Base-by-base conservation (phyloP, 768 basidiomycete genomes). In the Multifurca ochricompacta region DNA sequence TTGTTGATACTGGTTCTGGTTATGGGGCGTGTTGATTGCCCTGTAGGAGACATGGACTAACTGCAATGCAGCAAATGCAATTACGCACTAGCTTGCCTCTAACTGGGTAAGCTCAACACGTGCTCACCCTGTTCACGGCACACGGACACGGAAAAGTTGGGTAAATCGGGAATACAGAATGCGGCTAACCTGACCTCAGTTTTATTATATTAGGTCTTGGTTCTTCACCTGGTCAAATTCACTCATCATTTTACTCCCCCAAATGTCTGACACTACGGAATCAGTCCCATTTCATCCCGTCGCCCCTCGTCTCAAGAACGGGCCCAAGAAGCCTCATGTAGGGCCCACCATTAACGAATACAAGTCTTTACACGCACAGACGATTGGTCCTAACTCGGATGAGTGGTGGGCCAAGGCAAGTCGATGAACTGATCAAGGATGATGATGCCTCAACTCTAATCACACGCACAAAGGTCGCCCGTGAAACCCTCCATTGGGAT, bases 351-450 rank as follows among this genome's bases (percentile, higher is more conserved):
- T 85, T 62, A 69, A 83, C n/a, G 84, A 84, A 13, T 95, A 95
- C 71, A 73, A 70, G 56, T 66, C 68, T 6, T 77, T 77, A 21
- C 91, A 94, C 69, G 70, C 73, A 5, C 69, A 80, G 67, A 89
- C 90, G 11, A 64, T 95, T 28, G 93, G 90, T 21, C 74, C 80
- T 50, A 78, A 80, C 61, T 82, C 81, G 13, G 92, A 97, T 64
- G 74, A 75, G 57, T 97, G 89, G 88, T 97, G 93, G 93, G 80
- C 79, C 39, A 81, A 85, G 77, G 90, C 85, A 34, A 39, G 63
- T 58, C 3, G 28, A 32, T 3, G 34, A 34, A 40, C 35, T 16
- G 32, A 27, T 18, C 13, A 16, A 32, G 7, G 2, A 43, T 11
- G 36, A 36, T 43, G 23, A 1, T 45, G 16, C 30, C 50, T 56